A percentile compares a stretch with the other conserved stretches of the same genome.
These are phyloP conservation scores for Kodamaea leandrae DNA, from an alignment of 805 yeast species.

Conservation along the genomic window DNA sequence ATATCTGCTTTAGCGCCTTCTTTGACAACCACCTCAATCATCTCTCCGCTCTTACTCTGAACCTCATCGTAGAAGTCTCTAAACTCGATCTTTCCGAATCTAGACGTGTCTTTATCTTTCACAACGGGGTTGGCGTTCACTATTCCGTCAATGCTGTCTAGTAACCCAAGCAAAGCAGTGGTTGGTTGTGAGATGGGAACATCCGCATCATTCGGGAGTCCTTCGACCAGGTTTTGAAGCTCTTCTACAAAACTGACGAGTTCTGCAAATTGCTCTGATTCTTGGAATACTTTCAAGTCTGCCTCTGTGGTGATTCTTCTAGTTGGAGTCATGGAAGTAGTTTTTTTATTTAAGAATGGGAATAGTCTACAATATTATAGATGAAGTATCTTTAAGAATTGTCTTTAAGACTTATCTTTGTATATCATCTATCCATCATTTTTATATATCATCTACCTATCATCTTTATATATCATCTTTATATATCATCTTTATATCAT, in stretches of 20 bases:
- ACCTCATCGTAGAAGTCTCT: conserved; percentile 66
- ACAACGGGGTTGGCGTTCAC: conserved; percentile 64
- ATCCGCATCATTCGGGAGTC: conserved; percentile 51
- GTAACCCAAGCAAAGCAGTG: conserved; percentile 27
- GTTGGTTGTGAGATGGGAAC: conserved; percentile 37
- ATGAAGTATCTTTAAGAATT: too few relatives aligned
- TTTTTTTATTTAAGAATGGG: neutral
- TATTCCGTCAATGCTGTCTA: conserved; percentile 46
- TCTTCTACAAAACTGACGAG: conserved; percentile 53
- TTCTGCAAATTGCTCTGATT: conserved; percentile 47
- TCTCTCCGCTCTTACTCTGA: conserved; percentile 6
- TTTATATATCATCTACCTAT: too few relatives aligned
- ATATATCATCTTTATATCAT: too few relatives aligned
- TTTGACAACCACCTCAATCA: conserved; percentile 19
- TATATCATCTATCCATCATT: neutral
- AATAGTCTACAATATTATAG: neutral
- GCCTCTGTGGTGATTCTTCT: conserved; percentile 49
- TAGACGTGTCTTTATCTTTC: conserved; percentile 57
- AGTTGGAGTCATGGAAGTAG: conserved; percentile 13
- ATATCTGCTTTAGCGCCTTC: neutral
- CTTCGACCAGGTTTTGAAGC: conserved; percentile 64
- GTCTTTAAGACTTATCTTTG: too few relatives aligned
- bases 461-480: too few relatives aligned
- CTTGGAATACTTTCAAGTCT: conserved; percentile 64
- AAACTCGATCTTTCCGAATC: conserved; percentile 93